These are phyloP conservation scores for Panellus pusillus DNA, from an alignment of 768 basidiomycete genomes.

Conservation along the genomic window DNA sequence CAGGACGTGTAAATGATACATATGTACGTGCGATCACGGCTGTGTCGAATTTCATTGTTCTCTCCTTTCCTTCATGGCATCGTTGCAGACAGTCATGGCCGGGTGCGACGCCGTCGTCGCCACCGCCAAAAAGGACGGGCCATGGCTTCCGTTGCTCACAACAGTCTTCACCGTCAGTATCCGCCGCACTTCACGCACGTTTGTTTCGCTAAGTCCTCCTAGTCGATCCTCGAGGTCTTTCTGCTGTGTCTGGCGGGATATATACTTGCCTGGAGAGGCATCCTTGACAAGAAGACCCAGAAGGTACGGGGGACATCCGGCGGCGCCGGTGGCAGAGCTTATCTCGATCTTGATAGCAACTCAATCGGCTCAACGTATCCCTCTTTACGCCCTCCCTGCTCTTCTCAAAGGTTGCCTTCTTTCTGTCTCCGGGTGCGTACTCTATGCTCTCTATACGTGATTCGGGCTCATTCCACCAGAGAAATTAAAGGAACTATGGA, in stretches of 20 bases:
- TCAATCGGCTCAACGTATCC: slow-evolving; percentile 82
- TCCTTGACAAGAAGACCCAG: slow-evolving; percentile 88
- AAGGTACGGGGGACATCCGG: slow-evolving; percentile 50
- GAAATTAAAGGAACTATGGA: slow-evolving; percentile 80
- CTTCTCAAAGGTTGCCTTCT: slow-evolving; percentile 96
- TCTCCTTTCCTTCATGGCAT: background rate
- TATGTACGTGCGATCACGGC: no score
- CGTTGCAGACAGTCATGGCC: slow-evolving; percentile 12
- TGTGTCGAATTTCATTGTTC: background rate
- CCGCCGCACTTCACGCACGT: background rate
- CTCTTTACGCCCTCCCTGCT: slow-evolving; percentile 87
- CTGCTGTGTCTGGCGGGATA: slow-evolving; percentile 83
- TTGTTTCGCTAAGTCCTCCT: background rate
- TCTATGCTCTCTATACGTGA: background rate
- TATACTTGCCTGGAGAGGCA: slow-evolving; percentile 71
- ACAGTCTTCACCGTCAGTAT: slow-evolving; percentile 19
- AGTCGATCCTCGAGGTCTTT: slow-evolving; percentile 92
- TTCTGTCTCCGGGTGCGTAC: slow-evolving; percentile 68
- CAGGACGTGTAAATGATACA: no score
- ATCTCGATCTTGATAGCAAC: slow-evolving; percentile 46
- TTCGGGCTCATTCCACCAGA: slow-evolving; percentile 34
- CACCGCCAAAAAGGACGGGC: slow-evolving; percentile 4
- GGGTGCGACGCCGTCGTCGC: background rate
- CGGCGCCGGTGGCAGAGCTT: slow-evolving; percentile 9
- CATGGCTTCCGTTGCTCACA: slow-evolving; percentile 14